Evolutionary conservation across 768 basidiomycete genomes (phyloP).

Genomic region (Floccularia luteovirens): DNA sequence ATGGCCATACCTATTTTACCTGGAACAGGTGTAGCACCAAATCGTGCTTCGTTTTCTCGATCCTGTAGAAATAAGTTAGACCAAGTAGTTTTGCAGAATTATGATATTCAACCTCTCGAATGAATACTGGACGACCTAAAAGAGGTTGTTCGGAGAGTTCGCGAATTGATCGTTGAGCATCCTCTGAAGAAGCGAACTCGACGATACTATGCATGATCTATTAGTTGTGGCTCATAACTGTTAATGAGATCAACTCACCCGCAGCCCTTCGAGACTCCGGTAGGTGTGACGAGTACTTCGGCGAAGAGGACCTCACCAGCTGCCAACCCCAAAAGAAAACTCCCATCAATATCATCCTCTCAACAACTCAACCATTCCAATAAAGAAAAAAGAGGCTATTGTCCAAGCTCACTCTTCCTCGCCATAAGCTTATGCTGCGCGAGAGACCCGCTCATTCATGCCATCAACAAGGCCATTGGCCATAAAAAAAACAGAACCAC

Average conservation of each 20-base stretch:
- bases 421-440: slow-evolving; percentile 32
- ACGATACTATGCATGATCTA: slow-evolving; percentile 60
- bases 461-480: slow-evolving; percentile 8
- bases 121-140: slow-evolving; percentile 93
- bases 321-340: slow-evolving; percentile 84
- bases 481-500: slow-evolving; percentile 4
- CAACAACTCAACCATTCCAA: slow-evolving; percentile 53
- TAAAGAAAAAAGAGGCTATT: slow-evolving; percentile 32
- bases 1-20: slow-evolving; percentile 96
- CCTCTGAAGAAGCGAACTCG: slow-evolving; percentile 87
- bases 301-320: slow-evolving; percentile 99
- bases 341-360: slow-evolving; percentile 95
- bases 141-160: slow-evolving; percentile 86
- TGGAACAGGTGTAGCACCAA: slow-evolving; percentile 91
- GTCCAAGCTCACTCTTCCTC: slow-evolving; percentile 22
- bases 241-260: slow-evolving; percentile 56
- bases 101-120: slow-evolving; percentile 68
- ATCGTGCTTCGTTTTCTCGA: slow-evolving; percentile 92
- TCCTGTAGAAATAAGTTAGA: slow-evolving; percentile 49
- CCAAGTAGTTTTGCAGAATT: neutral
- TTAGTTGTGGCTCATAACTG: slow-evolving; percentile 9
- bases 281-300: slow-evolving; percentile 96
- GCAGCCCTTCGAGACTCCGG: slow-evolving; percentile 97
- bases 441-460: slow-evolving; percentile 17
- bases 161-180: slow-evolving; percentile 81